phyloP scores from a whole-genome alignment of 2,329 filamentous ascomycete genomes.

The Elsinoe arachidis region DNA sequence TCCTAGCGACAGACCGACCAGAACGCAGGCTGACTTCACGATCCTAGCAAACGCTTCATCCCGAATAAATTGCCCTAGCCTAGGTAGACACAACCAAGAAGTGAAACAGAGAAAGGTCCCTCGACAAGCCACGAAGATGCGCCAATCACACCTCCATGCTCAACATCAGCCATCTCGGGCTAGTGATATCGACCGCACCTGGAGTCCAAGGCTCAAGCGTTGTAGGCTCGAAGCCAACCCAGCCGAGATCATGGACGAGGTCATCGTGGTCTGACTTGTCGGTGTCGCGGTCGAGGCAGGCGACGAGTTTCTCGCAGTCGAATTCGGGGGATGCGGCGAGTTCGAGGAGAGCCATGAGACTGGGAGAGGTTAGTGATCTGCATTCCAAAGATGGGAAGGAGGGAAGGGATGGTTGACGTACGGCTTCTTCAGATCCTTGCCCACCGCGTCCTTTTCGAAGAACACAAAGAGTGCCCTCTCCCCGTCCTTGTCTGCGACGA shows the following conservation, averaged over 20 bases:
- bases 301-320: conserved; percentile 66
- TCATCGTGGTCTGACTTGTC: conserved; percentile 51
- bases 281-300: conserved; percentile 69
- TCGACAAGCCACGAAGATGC: not conserved
- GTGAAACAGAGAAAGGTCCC: not conserved
- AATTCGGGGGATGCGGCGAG: conserved; percentile 65
- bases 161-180: conserved; percentile 75
- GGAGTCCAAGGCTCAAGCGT: conserved; percentile 67
- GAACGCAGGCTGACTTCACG: too few relatives aligned
- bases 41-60: not conserved
- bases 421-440: conserved; percentile 78
- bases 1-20: not conserved
- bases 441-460: conserved; percentile 66
- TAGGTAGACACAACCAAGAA: not conserved
- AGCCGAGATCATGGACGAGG: conserved; percentile 74
- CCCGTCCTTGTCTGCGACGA: conserved; percentile 61
- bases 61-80: not conserved
- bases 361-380: conserved; percentile 33
- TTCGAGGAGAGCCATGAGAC: conserved; percentile 83
- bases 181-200: conserved; percentile 51
- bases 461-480: conserved; percentile 79
- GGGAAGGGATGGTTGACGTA: conserved; percentile 40
- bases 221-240: conserved; percentile 82
- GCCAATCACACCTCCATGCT: conserved; percentile 68
- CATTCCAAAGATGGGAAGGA: not conserved